Conservation (phyloP, 129 eudicot genomes). For the Ambrosia trifida region DNA sequence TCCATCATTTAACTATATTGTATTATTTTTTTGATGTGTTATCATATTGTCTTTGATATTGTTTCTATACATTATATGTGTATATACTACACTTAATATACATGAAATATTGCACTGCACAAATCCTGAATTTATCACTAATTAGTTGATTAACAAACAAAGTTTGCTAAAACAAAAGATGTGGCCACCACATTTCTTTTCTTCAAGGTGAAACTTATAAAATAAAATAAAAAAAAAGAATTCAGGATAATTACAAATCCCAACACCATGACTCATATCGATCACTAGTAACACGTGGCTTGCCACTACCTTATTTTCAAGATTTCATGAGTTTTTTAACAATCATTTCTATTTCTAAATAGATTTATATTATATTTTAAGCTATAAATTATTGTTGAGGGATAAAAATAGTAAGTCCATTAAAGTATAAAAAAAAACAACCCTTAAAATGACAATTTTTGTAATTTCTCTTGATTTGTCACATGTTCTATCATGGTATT, state of each 20-base stretch:
- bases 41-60: too few species aligned
- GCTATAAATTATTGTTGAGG: neutral
- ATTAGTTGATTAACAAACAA: too few species aligned
- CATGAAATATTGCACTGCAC: too few species aligned
- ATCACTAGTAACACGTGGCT: conserved; percentile 5
- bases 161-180: too few species aligned
- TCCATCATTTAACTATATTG: too few species aligned
- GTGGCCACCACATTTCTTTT: neutral
- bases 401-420: neutral
- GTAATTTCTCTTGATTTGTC: conserved; percentile 23
- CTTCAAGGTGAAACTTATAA: neutral
- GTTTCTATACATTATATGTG: too few species aligned
- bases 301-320: neutral
- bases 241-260: neutral
- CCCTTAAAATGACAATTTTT: neutral
- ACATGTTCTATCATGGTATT: conserved; percentile 28
- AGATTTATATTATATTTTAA: neutral
- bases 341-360: neutral
- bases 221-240: neutral
- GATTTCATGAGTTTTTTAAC: neutral
- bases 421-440: conserved; percentile 13
- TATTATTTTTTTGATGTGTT: too few species aligned
- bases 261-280: neutral
- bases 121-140: too few species aligned
- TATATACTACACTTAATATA: too few species aligned